Base-by-base conservation (phyloP, 129 eudicot genomes). In the Escallonia rubra region DNA sequence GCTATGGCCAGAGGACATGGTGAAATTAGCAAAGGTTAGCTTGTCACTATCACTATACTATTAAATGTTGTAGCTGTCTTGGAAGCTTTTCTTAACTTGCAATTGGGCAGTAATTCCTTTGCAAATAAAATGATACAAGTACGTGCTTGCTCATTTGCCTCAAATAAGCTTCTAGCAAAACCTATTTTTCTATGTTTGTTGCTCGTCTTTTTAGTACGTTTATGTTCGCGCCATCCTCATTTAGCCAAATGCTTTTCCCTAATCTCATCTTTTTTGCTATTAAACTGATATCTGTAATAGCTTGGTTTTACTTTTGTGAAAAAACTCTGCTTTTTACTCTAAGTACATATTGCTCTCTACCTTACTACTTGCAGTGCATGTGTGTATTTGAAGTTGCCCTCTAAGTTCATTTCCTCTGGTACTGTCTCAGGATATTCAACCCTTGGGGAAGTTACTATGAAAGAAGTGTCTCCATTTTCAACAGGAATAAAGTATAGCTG, bases 1-100 rank as follows among this genome's bases (percentile, higher is more conserved):
- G 99, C 99, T 23, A 89, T 93, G 99, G 95, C 92, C 65, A 93
- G 72, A 78, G 96, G 76, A 57, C 82, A 80, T 41, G 84, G 78
- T 55, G 96, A 93, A 68, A 79, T 66, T 43, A 70, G 68, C 64
- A 88, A 84, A 79, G 97, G 97, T 90, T 47, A 69, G 88, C 55
- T 12, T 58, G 11, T n/a, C n/a, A n/a, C n/a, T n/a, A n/a, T 41
- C 8, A 54, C 39, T 63, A 13, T 11, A 4, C 48, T 65, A 41
- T 38, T 49, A 9, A 8, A 2, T 23, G 48, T 23, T 23, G 8
- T 39, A 65, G 23, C 14, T 49, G 38, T 64, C 51, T 49, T 49
- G 54, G 68, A 1, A 46, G 42, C 13, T 47, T 34, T n/a, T 14
- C 57, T 58, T 45, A 11, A 23, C 5, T 65, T 64, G 52, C 16